These are phyloP conservation scores for Zasmidium angulare DNA, from an alignment of 2,329 filamentous ascomycete genomes.

Conservation along the genomic window DNA sequence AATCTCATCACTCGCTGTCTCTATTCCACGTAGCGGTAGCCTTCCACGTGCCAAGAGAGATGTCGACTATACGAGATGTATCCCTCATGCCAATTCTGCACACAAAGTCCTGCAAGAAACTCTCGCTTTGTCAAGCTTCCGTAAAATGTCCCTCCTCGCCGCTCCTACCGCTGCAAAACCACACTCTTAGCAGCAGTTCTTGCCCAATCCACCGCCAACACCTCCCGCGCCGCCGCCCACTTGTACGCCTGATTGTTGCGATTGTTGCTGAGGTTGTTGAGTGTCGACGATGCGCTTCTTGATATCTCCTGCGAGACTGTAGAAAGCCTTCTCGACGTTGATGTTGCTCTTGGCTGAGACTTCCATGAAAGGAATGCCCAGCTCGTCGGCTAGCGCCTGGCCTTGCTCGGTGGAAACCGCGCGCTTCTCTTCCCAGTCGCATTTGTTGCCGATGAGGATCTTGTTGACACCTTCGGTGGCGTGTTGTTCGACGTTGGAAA, in stretches of 20 bases:
- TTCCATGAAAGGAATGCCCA: constrained; percentile 97
- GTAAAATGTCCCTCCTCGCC: not conserved
- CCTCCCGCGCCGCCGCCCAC: constrained; percentile 30
- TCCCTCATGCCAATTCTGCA: too few species aligned
- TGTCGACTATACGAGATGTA: too few species aligned
- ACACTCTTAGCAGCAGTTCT: constrained; percentile 69
- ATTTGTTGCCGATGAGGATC: constrained; percentile 99
- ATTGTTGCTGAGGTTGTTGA: constrained; percentile 70
- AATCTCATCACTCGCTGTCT: too few species aligned
- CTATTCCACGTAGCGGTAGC: too few species aligned
- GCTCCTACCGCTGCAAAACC: not conserved
- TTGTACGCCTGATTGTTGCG: constrained; percentile 45
- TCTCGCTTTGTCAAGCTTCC: not conserved
- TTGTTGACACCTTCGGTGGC: constrained; percentile 99
- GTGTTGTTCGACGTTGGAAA: constrained; percentile 97
- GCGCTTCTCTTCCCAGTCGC: constrained; percentile 99
- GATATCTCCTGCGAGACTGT: constrained; percentile 90
- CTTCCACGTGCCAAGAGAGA: too few species aligned
- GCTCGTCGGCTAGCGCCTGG: constrained; percentile 88
- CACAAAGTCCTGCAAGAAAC: not conserved
- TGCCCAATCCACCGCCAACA: constrained; percentile 32
- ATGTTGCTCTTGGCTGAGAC: constrained; percentile 99
- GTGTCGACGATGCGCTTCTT: constrained; percentile 98
- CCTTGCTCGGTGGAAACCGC: constrained; percentile 90
- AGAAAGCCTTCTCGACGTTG: constrained; percentile 99